Conservation (phyloP, 73 alveolate species). For the Effrenium voratum region DNA sequence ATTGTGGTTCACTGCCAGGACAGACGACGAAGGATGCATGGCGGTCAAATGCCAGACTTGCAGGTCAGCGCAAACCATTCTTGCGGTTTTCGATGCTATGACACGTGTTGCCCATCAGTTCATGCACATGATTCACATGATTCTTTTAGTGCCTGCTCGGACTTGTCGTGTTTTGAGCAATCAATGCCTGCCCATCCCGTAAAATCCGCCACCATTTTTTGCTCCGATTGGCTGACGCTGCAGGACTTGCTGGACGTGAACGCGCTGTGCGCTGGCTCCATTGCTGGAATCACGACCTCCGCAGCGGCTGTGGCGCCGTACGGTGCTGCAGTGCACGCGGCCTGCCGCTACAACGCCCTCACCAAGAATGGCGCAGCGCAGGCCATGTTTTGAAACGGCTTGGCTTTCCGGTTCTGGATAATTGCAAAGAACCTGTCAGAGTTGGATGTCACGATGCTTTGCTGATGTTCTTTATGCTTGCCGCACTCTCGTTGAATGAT, state of each 20-base stretch:
- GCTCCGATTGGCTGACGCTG: background rate
- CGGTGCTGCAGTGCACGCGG: conserved; percentile 30
- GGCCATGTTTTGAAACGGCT: too few species aligned
- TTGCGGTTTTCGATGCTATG: background rate
- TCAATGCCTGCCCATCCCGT: background rate
- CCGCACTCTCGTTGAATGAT: too few species aligned
- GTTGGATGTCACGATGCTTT: too few species aligned
- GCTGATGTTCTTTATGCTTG: too few species aligned
- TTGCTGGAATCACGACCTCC: conserved; percentile 25
- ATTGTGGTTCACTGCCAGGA: conserved; percentile 91
- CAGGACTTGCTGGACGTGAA: conserved; percentile 9
- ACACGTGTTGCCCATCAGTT: background rate
- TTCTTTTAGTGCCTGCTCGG: background rate
- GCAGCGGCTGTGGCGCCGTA: conserved; percentile 52
- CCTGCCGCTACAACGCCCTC: background rate
- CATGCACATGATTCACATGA: background rate
- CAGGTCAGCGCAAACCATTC: background rate
- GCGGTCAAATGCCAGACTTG: background rate
- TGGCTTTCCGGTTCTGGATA: too few species aligned
- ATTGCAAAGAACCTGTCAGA: too few species aligned
- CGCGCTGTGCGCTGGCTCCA: conserved; percentile 45
- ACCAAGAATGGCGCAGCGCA: background rate
- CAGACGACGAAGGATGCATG: background rate
- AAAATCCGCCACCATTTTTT: background rate
- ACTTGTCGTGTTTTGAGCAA: background rate